Base-by-base conservation (phyloP, 2,329 filamentous ascomycete species). In the Thermothelomyces thermophilus region DNA sequence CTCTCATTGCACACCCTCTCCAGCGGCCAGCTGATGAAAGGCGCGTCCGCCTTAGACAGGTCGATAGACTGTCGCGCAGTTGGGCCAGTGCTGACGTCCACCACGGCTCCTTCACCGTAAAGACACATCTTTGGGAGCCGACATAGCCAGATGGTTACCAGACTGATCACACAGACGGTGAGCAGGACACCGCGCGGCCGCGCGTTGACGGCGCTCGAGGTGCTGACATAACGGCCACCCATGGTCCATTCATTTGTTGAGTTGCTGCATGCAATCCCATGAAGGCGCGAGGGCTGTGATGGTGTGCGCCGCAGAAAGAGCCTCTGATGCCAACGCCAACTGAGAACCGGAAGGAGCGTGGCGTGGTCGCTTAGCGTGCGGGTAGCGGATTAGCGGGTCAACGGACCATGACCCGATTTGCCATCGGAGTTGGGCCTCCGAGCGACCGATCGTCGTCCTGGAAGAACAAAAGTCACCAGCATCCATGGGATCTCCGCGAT, bases 21-120 rank as follows among this genome's bases (percentile, higher is more conserved):
- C 41, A 75, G 57, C 6, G 73, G 72, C 72, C 73, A 73, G 33
- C 67, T 61, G 58, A 74, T 60, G 58, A 74, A 74, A 11, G 69
- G 68, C 2, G 68, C 65, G 30, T 70, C 66, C 13, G 66, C 62
- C 13, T 61, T 56, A 6, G 68, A 69, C 10, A 72, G 59, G 54
- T 72, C 70, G 54, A 64, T 9, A 30, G 46, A 31, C 26, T 26
- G 53, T 20, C 22, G 59, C 20, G 46, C 14, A 7, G 48, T 16
- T 50, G 30, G 33, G 34, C 31, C 20, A 50, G 30, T 6, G 20
- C 22, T 48, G 39, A 33, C 42, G 19, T 48, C 42, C 31, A 41
- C 42, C 31, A 41, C 22, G n/a, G 43, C 44, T 30, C 50, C 51
- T 31, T 56, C 56, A 39, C 51, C 52, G 39, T 58, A 59, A 17